Evolutionary conservation across 306 rosid species (phyloP).

Genomic region (Rosa multiflora): DNA sequence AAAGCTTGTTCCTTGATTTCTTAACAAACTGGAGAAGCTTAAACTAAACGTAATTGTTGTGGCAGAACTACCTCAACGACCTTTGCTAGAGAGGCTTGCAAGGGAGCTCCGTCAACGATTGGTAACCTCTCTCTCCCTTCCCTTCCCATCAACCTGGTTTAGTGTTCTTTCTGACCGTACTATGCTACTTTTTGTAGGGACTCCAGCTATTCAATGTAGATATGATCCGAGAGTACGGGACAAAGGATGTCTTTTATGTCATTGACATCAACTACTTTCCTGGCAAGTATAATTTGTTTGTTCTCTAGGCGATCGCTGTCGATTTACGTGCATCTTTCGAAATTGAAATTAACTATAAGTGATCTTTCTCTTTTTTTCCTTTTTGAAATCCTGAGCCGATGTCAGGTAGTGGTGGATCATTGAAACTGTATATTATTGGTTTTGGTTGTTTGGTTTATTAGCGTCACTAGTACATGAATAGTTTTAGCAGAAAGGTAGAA

Average conservation of each 20-base stretch:
- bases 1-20: neutral
- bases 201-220: constrained; percentile 84
- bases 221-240: constrained; percentile 69
- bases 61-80: constrained; percentile 90
- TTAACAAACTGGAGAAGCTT: neutral
- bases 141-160: neutral
- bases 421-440: neutral
- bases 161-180: neutral
- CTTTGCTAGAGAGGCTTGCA: constrained; percentile 79
- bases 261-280: constrained; percentile 95
- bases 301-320: neutral
- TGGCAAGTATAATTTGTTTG: constrained; percentile 40
- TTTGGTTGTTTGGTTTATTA: neutral
- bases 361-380: neutral
- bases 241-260: constrained; percentile 64
- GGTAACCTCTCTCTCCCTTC: constrained; percentile 40
- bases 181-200: constrained; percentile 47
- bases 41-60: constrained; percentile 13
- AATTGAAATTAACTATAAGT: neutral
- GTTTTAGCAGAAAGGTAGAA: no score
- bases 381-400: neutral
- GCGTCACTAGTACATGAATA: no score
- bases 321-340: neutral
- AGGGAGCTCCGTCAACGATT: constrained; percentile 73
- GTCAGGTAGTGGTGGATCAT: neutral